Conservation (phyloP, 208 protist genomes). For the Wallacemonas sp. region DNA sequence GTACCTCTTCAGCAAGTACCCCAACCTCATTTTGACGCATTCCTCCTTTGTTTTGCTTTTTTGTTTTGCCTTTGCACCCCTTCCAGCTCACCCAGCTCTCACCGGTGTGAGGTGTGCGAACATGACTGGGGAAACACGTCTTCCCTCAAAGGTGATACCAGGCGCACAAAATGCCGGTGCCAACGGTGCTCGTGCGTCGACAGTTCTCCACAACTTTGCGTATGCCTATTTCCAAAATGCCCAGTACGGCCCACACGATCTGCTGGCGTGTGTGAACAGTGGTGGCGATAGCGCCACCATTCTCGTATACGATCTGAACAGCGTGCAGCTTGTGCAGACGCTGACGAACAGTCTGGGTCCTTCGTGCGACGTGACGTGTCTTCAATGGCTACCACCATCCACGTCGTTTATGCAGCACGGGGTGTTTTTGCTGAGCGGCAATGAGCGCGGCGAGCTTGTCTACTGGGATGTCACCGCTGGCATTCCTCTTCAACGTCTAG, state of each 20-base stretch:
- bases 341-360: slow-evolving; percentile 41
- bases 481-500: slow-evolving; percentile 44
- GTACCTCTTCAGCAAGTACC: too few species aligned
- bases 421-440: slow-evolving; percentile 63
- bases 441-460: slow-evolving; percentile 41
- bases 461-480: slow-evolving; percentile 81
- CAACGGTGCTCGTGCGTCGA: background rate
- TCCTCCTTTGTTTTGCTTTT: too few species aligned
- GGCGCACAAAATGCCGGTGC: background rate
- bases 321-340: slow-evolving; percentile 73
- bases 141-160: slow-evolving; percentile 3
- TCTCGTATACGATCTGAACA: slow-evolving; percentile 77
- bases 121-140: background rate
- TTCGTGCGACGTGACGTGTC: slow-evolving; percentile 40
- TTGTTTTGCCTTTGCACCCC: background rate
- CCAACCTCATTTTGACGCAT: too few species aligned
- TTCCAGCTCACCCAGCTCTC: background rate
- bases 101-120: background rate
- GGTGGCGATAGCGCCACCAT: slow-evolving; percentile 44
- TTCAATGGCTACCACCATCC: slow-evolving; percentile 62
- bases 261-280: slow-evolving; percentile 62
- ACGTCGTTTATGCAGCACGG: slow-evolving; percentile 63
- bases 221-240: slow-evolving; percentile 45
- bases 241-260: slow-evolving; percentile 63
- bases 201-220: background rate